Evolutionary conservation across 768 basidiomycete genomes (phyloP).

Genomic region (Cyathus striatus): DNA sequence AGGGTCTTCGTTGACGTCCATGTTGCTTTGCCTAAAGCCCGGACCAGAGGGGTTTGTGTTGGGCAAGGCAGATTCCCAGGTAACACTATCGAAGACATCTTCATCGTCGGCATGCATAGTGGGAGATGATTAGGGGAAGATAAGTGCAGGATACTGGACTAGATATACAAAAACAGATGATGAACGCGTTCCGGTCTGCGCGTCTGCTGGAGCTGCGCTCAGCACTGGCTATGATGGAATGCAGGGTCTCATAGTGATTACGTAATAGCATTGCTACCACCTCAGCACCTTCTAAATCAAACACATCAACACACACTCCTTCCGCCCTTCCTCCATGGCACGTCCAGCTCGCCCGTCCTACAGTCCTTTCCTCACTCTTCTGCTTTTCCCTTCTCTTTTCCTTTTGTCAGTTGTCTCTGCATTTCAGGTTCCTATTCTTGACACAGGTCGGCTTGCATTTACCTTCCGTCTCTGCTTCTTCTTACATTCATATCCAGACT

Average conservation of each 20-base stretch:
- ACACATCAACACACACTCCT: constrained; percentile 9
- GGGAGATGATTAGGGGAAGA: constrained; percentile 10
- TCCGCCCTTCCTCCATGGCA: background rate
- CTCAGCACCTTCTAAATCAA: constrained; percentile 13
- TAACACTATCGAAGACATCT: constrained; percentile 88
- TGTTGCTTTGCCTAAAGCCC: constrained; percentile 79
- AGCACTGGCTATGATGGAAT: constrained; percentile 10
- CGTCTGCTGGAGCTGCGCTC: no score
- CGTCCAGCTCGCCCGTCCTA: background rate
- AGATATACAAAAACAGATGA: no score
- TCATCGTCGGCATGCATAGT: constrained; percentile 82
- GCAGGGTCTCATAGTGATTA: constrained; percentile 10
- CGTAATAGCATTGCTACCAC: constrained; percentile 18
- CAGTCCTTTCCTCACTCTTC: constrained; percentile 10
- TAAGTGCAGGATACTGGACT: no score
- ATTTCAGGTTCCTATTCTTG: constrained; percentile 62
- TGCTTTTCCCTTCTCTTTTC: constrained; percentile 24
- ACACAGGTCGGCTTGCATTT: constrained; percentile 40
- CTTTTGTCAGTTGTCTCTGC: constrained; percentile 32
- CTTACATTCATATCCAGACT: constrained; percentile 37
- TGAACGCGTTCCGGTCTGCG: no score
- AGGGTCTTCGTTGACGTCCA: constrained; percentile 66
- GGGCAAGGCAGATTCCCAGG: constrained; percentile 86
- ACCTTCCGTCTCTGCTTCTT: constrained; percentile 4
- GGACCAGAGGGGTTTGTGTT: constrained; percentile 54